Evolutionary conservation across 2,329 filamentous ascomycete species (phyloP).

Genomic region (Ceratocystiopsis sp.): DNA sequence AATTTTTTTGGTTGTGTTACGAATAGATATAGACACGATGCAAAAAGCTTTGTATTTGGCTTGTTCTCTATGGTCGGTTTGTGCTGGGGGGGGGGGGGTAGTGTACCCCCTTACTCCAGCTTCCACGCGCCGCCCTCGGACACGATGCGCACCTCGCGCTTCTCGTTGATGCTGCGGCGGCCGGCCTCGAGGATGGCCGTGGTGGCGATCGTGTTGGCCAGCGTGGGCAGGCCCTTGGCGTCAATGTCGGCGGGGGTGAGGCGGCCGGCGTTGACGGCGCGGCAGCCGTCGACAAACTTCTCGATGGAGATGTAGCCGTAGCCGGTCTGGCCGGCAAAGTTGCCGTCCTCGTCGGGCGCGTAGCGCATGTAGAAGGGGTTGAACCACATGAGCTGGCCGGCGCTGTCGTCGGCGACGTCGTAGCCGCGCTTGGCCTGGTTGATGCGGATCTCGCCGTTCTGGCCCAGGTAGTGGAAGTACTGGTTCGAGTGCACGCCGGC

Average conservation of each 20-base stretch:
- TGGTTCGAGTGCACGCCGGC: constrained; percentile 94
- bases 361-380: constrained; percentile 97
- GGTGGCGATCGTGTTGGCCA: constrained; percentile 79
- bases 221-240: constrained; percentile 61
- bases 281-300: constrained; percentile 85
- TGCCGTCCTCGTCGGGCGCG: constrained; percentile 83
- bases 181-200: constrained; percentile 86
- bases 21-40: no score
- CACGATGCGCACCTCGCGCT: constrained; percentile 58
- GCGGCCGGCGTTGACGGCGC: constrained; percentile 56
- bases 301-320: constrained; percentile 92
- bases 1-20: no score
- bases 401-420: constrained; percentile 72
- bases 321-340: constrained; percentile 79
- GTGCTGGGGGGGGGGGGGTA: no score
- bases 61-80: no score
- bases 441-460: constrained; percentile 68
- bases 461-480: constrained; percentile 88
- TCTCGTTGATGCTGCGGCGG: constrained; percentile 67
- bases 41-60: neutral
- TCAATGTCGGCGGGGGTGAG: constrained; percentile 63
- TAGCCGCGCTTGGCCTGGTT: constrained; percentile 87
- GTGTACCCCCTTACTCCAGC: constrained; percentile 30
- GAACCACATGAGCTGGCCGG: constrained; percentile 60
- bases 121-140: constrained; percentile 50